Conservation (phyloP, 495 filamentous ascomycete genomes). For the Lasiosphaeria ovina region DNA sequence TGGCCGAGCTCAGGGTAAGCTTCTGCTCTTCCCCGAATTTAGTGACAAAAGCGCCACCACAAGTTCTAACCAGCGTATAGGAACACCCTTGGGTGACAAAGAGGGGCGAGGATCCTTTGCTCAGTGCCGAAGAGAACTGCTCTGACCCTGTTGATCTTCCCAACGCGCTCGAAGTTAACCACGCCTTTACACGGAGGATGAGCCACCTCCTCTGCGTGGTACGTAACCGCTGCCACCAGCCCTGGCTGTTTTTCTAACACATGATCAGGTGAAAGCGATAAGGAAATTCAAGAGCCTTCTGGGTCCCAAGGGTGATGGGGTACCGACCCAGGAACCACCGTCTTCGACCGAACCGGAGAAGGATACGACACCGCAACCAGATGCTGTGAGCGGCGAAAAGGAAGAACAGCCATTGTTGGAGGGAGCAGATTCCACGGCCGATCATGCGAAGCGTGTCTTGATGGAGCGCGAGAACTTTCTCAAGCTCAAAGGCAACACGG, state of each 20-base stretch:
- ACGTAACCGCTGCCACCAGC: conserved; percentile 33
- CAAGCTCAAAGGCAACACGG: conserved; percentile 18
- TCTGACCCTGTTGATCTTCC: conserved; percentile 73
- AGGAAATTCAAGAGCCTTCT: conserved; percentile 70
- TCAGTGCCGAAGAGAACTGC: conserved; percentile 84
- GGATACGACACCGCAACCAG: background rate
- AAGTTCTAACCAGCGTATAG: conserved; percentile 40
- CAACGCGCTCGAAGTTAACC: conserved; percentile 84
- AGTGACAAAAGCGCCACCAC: background rate
- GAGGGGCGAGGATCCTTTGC: conserved; percentile 72
- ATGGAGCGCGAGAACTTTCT: conserved; percentile 38
- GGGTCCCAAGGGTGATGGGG: conserved; percentile 15
- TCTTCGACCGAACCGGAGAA: conserved; percentile 45
- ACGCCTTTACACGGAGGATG: conserved; percentile 87
- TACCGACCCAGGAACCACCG: conserved; percentile 19
- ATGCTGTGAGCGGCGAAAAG: background rate
- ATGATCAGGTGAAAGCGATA: conserved; percentile 83
- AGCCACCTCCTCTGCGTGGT: conserved; percentile 80
- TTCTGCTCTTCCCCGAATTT: background rate
- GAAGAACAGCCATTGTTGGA: background rate
- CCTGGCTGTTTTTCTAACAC: conserved; percentile 15
- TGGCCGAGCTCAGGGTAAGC: conserved; percentile 74
- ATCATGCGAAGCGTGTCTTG: conserved; percentile 41
- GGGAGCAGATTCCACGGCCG: conserved; percentile 33
- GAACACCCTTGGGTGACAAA: conserved; percentile 94